phyloP scores from a whole-genome alignment of 176 grass and related monocot species.

The Rhipidocladum racemiflorum region DNA sequence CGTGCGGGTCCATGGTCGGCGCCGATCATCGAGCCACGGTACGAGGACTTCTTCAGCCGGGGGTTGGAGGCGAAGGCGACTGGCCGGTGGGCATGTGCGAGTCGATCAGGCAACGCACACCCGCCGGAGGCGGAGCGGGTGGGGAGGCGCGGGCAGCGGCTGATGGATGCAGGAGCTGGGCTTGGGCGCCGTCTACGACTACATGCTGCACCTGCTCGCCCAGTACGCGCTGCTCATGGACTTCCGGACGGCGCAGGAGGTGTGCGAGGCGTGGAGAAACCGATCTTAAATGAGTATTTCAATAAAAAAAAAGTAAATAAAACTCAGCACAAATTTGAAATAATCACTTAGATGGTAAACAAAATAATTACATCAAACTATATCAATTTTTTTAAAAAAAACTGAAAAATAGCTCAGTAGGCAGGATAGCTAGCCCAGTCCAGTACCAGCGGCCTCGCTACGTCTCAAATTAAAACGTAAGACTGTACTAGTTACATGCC shows the following conservation, averaged over 20 bases:
- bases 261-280: slow-evolving; percentile 46
- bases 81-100: slow-evolving; percentile 64
- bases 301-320: too few relatives aligned
- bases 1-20: slow-evolving; percentile 77
- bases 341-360: too few relatives aligned
- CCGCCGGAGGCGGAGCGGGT: slow-evolving; percentile 53
- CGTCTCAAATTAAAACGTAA: too few relatives aligned
- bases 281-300: too few relatives aligned
- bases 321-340: too few relatives aligned
- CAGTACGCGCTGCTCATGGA: slow-evolving; percentile 57
- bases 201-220: slow-evolving; percentile 72
- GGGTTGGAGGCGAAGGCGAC: slow-evolving; percentile 54
- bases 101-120: slow-evolving; percentile 66
- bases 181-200: slow-evolving; percentile 60
- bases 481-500: too few relatives aligned
- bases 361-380: too few relatives aligned
- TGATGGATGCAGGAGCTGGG: slow-evolving; percentile 71
- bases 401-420: too few relatives aligned
- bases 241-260: slow-evolving; percentile 61
- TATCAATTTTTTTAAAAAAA: too few relatives aligned
- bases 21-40: slow-evolving; percentile 62
- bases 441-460: too few relatives aligned
- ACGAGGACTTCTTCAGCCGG: slow-evolving; percentile 86
- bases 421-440: too few relatives aligned
- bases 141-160: slow-evolving; percentile 48